phyloP scores from a whole-genome alignment of 2,329 filamentous ascomycete genomes.

The Diaporthe sp. region DNA sequence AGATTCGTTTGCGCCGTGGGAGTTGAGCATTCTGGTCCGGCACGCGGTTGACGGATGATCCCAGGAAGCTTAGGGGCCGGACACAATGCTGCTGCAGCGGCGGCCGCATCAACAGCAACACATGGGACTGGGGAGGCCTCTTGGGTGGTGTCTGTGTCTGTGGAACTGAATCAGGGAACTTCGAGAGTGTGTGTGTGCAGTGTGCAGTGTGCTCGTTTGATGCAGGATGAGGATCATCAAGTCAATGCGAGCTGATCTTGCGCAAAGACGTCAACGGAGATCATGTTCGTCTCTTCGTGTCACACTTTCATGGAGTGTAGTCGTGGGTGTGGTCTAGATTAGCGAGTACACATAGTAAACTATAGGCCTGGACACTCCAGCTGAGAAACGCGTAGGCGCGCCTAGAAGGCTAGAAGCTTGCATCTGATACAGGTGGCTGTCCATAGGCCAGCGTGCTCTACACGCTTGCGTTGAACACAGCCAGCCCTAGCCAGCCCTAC shows the following conservation, averaged over 20 bases:
- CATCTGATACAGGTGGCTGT: background rate
- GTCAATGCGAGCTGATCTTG: conserved; percentile 12
- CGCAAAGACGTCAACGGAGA: conserved; percentile 17
- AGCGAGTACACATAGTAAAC: background rate
- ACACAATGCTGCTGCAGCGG: too few relatives aligned
- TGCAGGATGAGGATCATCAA: conserved; percentile 7
- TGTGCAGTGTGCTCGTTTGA: background rate
- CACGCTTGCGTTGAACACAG: conserved; percentile 1
- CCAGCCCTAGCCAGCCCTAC: conserved; percentile 29
- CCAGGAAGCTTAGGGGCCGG: background rate
- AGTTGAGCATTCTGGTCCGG: background rate
- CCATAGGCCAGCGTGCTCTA: background rate
- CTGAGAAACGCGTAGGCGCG: conserved; percentile 1
- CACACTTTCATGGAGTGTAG: background rate
- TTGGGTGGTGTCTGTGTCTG: conserved; percentile 1
- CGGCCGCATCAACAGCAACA: background rate
- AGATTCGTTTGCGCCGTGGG: background rate
- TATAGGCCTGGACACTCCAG: background rate
- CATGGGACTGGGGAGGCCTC: conserved; percentile 8
- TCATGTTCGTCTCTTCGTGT: conserved; percentile 25
- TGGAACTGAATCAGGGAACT: conserved; percentile 9
- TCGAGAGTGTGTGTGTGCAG: background rate
- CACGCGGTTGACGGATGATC: conserved; percentile 22
- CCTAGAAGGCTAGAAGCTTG: background rate
- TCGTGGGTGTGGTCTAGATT: background rate